Evolutionary conservation across 148 eudicot species (phyloP).

Genomic region (Dianthus caryophyllus): DNA sequence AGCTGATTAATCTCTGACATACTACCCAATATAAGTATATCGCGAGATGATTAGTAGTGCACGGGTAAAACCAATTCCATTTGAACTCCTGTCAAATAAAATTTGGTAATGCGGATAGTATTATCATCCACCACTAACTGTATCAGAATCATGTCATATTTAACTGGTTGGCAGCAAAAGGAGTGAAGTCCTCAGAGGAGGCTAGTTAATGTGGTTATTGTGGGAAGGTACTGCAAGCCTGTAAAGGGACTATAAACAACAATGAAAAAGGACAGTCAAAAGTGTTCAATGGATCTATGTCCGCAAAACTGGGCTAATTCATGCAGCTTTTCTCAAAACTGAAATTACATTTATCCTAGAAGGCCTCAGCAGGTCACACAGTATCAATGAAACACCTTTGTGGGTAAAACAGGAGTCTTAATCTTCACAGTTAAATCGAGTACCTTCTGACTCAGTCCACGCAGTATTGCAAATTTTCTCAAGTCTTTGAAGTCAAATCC

Average conservation of each 20-base stretch:
- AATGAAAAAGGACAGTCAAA: too few species aligned
- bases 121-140: neutral
- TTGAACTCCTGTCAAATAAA: neutral
- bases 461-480: conserved; percentile 89
- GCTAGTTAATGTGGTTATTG: neutral
- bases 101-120: neutral
- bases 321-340: too few species aligned
- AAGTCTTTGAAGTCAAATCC: conserved; percentile 70
- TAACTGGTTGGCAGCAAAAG: neutral
- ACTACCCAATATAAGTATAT: neutral
- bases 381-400: too few species aligned
- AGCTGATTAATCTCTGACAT: neutral
- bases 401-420: neutral
- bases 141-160: neutral
- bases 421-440: conserved; percentile 6
- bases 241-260: too few species aligned
- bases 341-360: too few species aligned
- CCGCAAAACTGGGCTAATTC: too few species aligned
- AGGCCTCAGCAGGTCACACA: too few species aligned
- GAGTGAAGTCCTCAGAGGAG: neutral
- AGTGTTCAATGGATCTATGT: too few species aligned
- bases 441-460: conserved; percentile 99
- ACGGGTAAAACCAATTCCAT: conserved; percentile 1
- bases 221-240: neutral
- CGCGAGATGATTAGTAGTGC: conserved; percentile 4